Conservation (phyloP, 2,329 filamentous ascomycete species). For the Ophiocordyceps polyrhachis-furcata region DNA sequence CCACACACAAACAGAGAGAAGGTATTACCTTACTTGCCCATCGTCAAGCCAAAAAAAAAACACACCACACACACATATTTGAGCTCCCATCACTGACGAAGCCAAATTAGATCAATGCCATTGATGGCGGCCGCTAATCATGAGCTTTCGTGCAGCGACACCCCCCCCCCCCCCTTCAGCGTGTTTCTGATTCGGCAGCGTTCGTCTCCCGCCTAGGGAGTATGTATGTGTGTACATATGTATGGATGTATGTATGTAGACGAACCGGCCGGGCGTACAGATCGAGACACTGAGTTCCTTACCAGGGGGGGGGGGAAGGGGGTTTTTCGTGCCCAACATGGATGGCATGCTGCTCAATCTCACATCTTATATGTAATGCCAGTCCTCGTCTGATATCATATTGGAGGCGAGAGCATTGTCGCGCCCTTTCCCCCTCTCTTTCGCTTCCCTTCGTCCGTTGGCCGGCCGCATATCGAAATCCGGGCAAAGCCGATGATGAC, state of each 20-base stretch:
- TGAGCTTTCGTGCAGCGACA: background rate
- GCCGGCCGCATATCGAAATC: background rate
- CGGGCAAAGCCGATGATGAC: no score
- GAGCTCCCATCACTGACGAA: background rate
- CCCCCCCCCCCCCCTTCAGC: background rate
- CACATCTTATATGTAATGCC: slow-evolving; percentile 1
- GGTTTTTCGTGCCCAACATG: background rate
- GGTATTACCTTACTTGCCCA: no score
- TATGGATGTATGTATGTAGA: no score
- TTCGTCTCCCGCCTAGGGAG: no score
- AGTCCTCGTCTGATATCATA: background rate
- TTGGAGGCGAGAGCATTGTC: background rate
- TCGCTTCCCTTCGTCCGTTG: background rate
- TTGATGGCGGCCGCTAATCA: background rate
- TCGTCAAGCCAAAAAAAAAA: no score
- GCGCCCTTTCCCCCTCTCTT: background rate
- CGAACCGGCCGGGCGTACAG: no score
- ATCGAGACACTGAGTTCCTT: background rate
- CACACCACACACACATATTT: no score
- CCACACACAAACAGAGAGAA: no score
- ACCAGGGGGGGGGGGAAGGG: background rate
- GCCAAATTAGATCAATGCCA: background rate
- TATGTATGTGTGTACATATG: no score
- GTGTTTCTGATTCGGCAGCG: background rate
- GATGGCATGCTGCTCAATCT: slow-evolving; percentile 1